These are phyloP conservation scores for Drosera spatulata DNA, from an alignment of 179 eudicot species.

Conservation along the genomic window DNA sequence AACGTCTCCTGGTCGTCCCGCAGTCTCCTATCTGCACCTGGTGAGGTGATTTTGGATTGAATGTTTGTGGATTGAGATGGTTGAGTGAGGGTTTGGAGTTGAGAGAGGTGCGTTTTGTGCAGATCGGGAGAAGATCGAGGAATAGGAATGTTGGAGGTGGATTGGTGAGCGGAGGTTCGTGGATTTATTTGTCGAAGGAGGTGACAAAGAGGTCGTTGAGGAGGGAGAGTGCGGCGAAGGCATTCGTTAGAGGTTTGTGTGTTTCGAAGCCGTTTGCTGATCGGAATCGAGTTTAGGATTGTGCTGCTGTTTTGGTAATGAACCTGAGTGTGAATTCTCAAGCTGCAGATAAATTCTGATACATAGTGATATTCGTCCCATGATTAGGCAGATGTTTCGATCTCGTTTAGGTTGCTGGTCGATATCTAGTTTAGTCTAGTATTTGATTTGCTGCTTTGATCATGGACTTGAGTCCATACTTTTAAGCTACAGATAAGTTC, in stretches of 20 bases:
- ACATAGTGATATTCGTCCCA: too few relatives aligned
- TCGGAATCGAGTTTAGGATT: too few relatives aligned
- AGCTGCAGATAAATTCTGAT: too few relatives aligned
- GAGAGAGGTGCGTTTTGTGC: slow-evolving; percentile 4
- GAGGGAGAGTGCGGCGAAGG: slow-evolving; percentile 62
- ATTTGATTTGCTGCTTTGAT: too few relatives aligned
- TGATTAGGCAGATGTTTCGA: too few relatives aligned
- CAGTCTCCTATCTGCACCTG: slow-evolving; percentile 68
- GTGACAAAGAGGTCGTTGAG: slow-evolving; percentile 54
- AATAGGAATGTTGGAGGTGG: slow-evolving; percentile 60
- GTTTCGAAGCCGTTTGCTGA: neutral
- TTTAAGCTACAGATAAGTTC: too few relatives aligned
- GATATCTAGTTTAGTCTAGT: too few relatives aligned
- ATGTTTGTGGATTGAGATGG: too few relatives aligned
- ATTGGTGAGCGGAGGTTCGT: slow-evolving; percentile 52
- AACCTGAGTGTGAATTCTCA: too few relatives aligned
- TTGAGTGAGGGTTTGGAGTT: slow-evolving; percentile 1
- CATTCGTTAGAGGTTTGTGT: slow-evolving; percentile 67
- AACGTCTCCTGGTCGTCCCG: slow-evolving; percentile 42
- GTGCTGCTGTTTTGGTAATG: too few relatives aligned
- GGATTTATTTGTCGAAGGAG: slow-evolving; percentile 68
- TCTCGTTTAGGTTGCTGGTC: too few relatives aligned
- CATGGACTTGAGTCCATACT: too few relatives aligned
- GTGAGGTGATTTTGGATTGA: slow-evolving; percentile 12
- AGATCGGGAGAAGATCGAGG: slow-evolving; percentile 61